phyloP scores from a whole-genome alignment of 1,284 basidiomycete species.

The Rhizoctonia solani region DNA sequence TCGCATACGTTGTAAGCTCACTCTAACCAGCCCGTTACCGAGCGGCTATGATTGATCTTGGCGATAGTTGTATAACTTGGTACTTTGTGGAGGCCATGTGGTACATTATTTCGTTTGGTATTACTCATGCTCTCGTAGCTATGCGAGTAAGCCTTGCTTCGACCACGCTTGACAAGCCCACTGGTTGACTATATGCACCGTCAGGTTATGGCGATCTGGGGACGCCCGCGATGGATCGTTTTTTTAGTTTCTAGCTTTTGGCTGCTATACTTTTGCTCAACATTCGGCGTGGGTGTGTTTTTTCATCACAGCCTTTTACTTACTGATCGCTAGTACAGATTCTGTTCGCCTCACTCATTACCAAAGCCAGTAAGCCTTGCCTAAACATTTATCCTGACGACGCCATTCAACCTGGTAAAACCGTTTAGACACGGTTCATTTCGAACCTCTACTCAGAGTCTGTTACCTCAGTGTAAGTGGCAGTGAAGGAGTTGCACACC shows the following conservation, averaged over 20 bases:
- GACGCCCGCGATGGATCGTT: slow-evolving; percentile 16
- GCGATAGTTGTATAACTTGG: slow-evolving; percentile 31
- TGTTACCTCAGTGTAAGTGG: slow-evolving; percentile 28
- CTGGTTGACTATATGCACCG: not conserved
- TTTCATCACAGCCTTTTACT: not conserved
- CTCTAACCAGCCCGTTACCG: not conserved
- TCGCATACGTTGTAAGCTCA: slow-evolving; percentile 9
- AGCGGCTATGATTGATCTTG: not conserved
- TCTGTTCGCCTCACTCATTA: not conserved
- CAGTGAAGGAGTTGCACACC: not conserved
- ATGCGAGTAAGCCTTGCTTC: slow-evolving; percentile 28
- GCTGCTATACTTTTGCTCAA: slow-evolving; percentile 23
- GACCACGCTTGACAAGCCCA: not conserved
- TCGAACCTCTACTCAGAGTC: slow-evolving; percentile 26
- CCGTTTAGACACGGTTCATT: slow-evolving; percentile 17
- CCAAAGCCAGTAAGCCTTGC: slow-evolving; percentile 1
- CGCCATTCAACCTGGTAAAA: not conserved
- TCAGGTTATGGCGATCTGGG: slow-evolving; percentile 33
- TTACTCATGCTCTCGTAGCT: slow-evolving; percentile 27
- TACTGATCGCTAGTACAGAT: not conserved
- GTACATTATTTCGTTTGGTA: slow-evolving; percentile 26
- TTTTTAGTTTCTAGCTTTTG: slow-evolving; percentile 9
- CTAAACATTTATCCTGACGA: not conserved
- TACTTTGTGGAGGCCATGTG: slow-evolving; percentile 16
- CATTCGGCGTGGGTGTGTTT: not conserved